These are phyloP conservation scores for Ophiorrhiza pumila DNA, from an alignment of 257 asterid species.

Conservation along the genomic window DNA sequence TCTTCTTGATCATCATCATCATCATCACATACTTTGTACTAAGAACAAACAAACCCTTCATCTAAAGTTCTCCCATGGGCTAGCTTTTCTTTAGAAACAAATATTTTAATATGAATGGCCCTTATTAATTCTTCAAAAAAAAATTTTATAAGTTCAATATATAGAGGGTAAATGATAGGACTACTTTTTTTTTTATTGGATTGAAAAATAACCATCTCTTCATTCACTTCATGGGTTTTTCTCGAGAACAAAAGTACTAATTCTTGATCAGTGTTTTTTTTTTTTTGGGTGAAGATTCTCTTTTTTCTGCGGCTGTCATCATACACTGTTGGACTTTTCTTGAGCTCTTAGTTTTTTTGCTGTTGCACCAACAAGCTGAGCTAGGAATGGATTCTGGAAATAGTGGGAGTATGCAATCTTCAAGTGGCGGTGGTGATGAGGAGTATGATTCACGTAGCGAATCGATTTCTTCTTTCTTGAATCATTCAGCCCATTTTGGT, in stretches of 20 bases:
- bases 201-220: not conserved
- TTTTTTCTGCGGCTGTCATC: not conserved
- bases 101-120: not conserved
- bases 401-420: conserved; percentile 79
- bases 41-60: not conserved
- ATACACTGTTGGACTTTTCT: not conserved
- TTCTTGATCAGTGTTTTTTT: conserved; percentile 3
- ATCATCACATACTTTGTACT: not conserved
- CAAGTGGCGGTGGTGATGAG: conserved; percentile 68
- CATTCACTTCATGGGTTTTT: conserved; percentile 16
- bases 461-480: conserved; percentile 50
- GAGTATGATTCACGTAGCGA: conserved; percentile 62
- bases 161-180: conserved; percentile 26
- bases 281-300: conserved; percentile 7
- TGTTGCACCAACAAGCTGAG: not conserved
- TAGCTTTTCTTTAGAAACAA: too few relatives aligned
- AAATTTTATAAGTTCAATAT: too few relatives aligned
- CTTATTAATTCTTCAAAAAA: too few relatives aligned
- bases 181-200: not conserved
- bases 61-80: not conserved
- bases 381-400: conserved; percentile 67
- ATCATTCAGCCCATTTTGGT: conserved; percentile 32
- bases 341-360: not conserved
- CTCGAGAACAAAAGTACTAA: not conserved
- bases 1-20: too few relatives aligned